Evolutionary conservation across 1,284 basidiomycete species (phyloP), one percentile per base, ranked within the genome.

Genomic region (Laetiporus sulphureus): DNA sequence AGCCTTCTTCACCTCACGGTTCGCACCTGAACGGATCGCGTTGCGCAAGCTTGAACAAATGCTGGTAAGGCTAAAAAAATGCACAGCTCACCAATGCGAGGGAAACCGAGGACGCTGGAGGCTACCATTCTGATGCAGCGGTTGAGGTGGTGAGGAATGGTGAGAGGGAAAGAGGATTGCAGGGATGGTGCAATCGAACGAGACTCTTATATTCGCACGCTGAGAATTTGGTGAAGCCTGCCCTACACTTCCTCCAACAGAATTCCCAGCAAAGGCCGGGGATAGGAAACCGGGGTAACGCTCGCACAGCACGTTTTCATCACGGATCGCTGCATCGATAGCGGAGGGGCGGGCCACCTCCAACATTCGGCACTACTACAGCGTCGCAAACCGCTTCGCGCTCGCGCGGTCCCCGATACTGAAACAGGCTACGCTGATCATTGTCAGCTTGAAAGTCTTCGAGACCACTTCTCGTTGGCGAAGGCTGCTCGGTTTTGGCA

Each of bases 1-100:
- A 55, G 94, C 93, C 75, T 99, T 99, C 76, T 99, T 99, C 57
- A 96, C 83, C 73, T 98, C 93, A 74, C 94, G 90, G 73, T 92
- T 87, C 47, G 86, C 83, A 71, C 91, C 91, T 88, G 46, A 11
- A 40, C 36, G 42, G 36, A 42, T 55, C 37, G 37, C 4, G 36
- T 29, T 10, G 36, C n/a, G 23, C n/a, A 22, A 24, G 15, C 19
- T 25, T 18, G 16, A 27, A 31, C 16, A 21, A n/a, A 13, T n/a
- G 36, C 19, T 27, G 41, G 13, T 45, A 32, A 22, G 21, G 20
- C 21, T 21, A 8, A 30, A 36, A 16, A 20, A 36, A 63, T 73
- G 6, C 21, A 5, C 4, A 13, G 18, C 41, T 57, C 57, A 86
- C 93, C 93, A 68, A 99, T 96, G 62, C 95, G 90, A 62, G 95